phyloP scores from a whole-genome alignment of 495 filamentous ascomycete species.

The Hyaloscypha variabilis region DNA sequence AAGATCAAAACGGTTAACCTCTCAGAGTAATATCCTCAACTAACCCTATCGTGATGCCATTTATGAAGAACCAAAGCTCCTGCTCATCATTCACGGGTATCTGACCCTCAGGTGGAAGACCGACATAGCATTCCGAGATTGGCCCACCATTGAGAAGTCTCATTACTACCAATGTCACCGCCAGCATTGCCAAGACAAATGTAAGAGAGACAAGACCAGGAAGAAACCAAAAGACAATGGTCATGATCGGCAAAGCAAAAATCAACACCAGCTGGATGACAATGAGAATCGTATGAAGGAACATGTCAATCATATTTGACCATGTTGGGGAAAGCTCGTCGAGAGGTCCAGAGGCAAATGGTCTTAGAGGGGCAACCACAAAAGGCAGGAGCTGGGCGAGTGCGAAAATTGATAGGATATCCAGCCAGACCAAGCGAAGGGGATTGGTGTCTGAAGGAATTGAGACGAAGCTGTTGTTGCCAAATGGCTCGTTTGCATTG shows the following conservation, averaged over 20 bases:
- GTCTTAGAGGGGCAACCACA: slow-evolving; percentile 50
- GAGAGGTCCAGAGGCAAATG: slow-evolving; percentile 27
- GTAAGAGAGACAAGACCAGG: slow-evolving; percentile 32
- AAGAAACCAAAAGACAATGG: slow-evolving; percentile 48
- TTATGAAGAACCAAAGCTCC: slow-evolving; percentile 75
- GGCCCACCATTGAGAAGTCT: slow-evolving; percentile 17
- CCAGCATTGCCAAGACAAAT: slow-evolving; percentile 44
- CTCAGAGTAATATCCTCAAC: not conserved
- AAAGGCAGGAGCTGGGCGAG: slow-evolving; percentile 52
- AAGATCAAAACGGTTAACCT: not conserved
- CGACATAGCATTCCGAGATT: slow-evolving; percentile 22
- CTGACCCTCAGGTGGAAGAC: slow-evolving; percentile 39
- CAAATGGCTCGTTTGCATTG: slow-evolving; percentile 22
- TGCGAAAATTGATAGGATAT: slow-evolving; percentile 54
- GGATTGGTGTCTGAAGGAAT: slow-evolving; percentile 22
- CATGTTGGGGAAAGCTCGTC: slow-evolving; percentile 31
- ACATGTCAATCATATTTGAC: slow-evolving; percentile 55
- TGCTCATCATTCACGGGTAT: slow-evolving; percentile 35
- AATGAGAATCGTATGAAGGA: slow-evolving; percentile 49
- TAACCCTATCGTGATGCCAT: slow-evolving; percentile 54
- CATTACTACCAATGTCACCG: slow-evolving; percentile 3
- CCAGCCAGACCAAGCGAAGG: slow-evolving; percentile 29
- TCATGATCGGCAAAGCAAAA: slow-evolving; percentile 19
- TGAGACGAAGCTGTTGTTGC: slow-evolving; percentile 20
- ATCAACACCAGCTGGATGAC: slow-evolving; percentile 51